Evolutionary conservation across 2,329 filamentous ascomycete species (phyloP).

Genomic region (Lachnellula occidentalis): DNA sequence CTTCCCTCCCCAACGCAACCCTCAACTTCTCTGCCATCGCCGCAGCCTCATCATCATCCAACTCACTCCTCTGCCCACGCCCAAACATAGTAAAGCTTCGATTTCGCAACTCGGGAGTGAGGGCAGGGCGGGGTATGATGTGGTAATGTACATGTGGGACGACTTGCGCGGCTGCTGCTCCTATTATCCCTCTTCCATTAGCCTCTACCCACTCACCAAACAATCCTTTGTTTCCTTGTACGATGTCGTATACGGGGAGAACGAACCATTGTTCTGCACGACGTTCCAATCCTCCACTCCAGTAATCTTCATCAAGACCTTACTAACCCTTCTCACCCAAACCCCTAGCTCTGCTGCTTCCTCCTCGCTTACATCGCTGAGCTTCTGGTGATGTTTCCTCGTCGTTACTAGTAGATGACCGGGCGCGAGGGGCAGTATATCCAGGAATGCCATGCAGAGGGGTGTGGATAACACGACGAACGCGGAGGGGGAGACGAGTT

Average conservation of each 20-base stretch:
- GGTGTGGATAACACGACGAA: slow-evolving; percentile 74
- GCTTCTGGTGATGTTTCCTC: slow-evolving; percentile 69
- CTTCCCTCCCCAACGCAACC: slow-evolving; percentile 39
- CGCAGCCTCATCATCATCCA: slow-evolving; percentile 69
- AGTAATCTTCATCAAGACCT: slow-evolving; percentile 62
- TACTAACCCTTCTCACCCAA: slow-evolving; percentile 66
- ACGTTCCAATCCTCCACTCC: slow-evolving; percentile 87
- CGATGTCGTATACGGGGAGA: background rate
- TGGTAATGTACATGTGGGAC: slow-evolving; percentile 95
- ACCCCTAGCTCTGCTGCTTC: slow-evolving; percentile 64
- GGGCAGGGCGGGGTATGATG: slow-evolving; percentile 76
- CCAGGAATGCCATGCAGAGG: slow-evolving; percentile 78
- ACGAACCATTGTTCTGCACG: slow-evolving; percentile 82
- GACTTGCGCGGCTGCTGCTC: slow-evolving; percentile 81
- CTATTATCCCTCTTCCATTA: slow-evolving; percentile 31
- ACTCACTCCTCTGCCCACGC: slow-evolving; percentile 62
- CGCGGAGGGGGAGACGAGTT: slow-evolving; percentile 32
- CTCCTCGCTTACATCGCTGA: slow-evolving; percentile 60
- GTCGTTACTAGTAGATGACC: slow-evolving; percentile 83
- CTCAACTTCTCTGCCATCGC: slow-evolving; percentile 52
- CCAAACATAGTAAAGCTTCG: slow-evolving; percentile 76
- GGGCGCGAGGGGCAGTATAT: slow-evolving; percentile 80
- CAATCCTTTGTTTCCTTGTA: background rate
- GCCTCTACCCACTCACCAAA: background rate
- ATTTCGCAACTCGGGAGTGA: slow-evolving; percentile 46